Base-by-base conservation (phyloP, 257 asterid genomes). In the Coffea canephora region DNA sequence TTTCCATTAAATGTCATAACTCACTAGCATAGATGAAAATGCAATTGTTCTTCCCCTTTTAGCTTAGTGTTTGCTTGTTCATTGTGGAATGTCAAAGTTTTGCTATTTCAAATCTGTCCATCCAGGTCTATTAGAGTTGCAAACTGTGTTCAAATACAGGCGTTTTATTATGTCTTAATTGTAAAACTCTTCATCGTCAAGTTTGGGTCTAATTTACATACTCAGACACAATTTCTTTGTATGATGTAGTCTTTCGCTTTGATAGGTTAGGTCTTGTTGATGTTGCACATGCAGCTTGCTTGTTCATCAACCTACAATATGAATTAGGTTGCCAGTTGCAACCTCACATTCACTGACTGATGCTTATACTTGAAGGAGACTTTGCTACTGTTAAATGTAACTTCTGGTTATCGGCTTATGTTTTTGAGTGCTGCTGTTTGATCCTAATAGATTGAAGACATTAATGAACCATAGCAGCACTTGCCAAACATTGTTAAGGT, bases 401-500 rank as follows among this genome's bases (percentile, higher is more conserved):
- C 21, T 18, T 70, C 55, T 43, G n/a, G 31, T 12, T 2, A 41
- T 48, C 27, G 50, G 46, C 46, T 73, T 49, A 3, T 54, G 45
- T 49, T 50, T 48, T 52, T 70, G 65, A 79, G 65, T 25, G n/a
- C 57, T 39, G 65, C 46, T 43, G 72, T 46, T 70, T 70, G n/a
- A 57, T 8, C 43, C 14, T 64, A 23, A 76, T 45, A 25, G 19
- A 18, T n/a, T 14, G 15, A 5, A 64, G 62, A 46, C 59, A 41
- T 31, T 16, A 6, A 57, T 70, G 71, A 62, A 45, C 50, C 61
- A 45, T n/a, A 41, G 61, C 23, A 3, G 8, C 15, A 54, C 21
- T 54, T 15, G 61, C 61, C 61, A 54, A 54, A 54, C 3, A 54
- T 21, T 54, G 61, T 54, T 16, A 21, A 54, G 0, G 61, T 52